A percentile compares a stretch with the other conserved stretches of the same genome.
Conservation (phyloP, 2,329 filamentous ascomycete genomes). For the Alternaria triticina region DNA sequence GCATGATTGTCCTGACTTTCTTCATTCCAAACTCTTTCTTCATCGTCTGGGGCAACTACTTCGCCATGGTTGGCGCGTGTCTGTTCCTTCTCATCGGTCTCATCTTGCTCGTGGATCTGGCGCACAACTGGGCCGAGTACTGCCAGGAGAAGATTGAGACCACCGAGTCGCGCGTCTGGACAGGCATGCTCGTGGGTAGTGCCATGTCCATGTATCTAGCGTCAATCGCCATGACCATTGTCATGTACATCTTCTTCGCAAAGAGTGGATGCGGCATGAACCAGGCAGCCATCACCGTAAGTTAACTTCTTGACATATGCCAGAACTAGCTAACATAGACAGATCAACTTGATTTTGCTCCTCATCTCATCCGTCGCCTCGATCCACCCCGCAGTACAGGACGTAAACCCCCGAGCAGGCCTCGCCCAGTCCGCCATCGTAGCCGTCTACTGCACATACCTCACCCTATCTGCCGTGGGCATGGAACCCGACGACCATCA, state of each 20-base stretch:
- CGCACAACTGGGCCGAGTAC: slow-evolving; percentile 96
- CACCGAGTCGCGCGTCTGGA: slow-evolving; percentile 83
- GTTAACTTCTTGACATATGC: slow-evolving; percentile 19
- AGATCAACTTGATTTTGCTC: slow-evolving; percentile 85
- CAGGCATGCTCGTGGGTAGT: slow-evolving; percentile 85
- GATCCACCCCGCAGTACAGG: slow-evolving; percentile 88
- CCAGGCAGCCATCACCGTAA: slow-evolving; percentile 84
- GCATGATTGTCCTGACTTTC: slow-evolving; percentile 87
- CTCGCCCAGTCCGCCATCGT: slow-evolving; percentile 98
- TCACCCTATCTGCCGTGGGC: slow-evolving; percentile 96
- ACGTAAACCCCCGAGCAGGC: slow-evolving; percentile 89
- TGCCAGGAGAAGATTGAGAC: slow-evolving; percentile 93
- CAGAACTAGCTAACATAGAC: slow-evolving; percentile 1
- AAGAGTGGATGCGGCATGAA: slow-evolving; percentile 86
- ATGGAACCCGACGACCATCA: slow-evolving; percentile 96
- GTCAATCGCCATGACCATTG: slow-evolving; percentile 89
- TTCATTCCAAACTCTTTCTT: slow-evolving; percentile 96
- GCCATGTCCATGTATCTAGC: slow-evolving; percentile 92
- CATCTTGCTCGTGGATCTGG: slow-evolving; percentile 90
- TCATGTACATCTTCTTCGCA: slow-evolving; percentile 98
- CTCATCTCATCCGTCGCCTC: slow-evolving; percentile 82
- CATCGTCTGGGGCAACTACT: slow-evolving; percentile 93
- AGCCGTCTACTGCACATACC: slow-evolving; percentile 95
- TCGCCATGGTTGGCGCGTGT: slow-evolving; percentile 86
- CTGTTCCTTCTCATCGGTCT: slow-evolving; percentile 92